These are phyloP conservation scores for Tylopilus sp. DNA, from an alignment of 768 basidiomycete species.

Conservation along the genomic window DNA sequence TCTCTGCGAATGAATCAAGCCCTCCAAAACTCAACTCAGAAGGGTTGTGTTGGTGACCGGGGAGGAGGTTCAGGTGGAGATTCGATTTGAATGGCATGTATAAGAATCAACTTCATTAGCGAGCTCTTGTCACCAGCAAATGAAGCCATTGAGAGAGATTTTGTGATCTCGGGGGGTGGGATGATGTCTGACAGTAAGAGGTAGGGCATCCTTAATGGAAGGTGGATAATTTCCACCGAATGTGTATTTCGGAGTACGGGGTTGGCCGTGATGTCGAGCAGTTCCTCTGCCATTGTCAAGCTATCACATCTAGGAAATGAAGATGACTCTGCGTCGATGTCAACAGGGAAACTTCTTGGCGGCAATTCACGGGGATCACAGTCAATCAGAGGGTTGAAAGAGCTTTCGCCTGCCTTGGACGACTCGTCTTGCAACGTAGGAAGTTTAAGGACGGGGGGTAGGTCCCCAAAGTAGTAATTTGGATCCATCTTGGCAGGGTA, in stretches of 20 bases:
- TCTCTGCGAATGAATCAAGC: conserved; percentile 72
- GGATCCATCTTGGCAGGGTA: conserved; percentile 67
- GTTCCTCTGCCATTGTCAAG: conserved; percentile 29
- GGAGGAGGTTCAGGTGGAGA: conserved; percentile 28
- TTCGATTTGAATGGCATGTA: conserved; percentile 41
- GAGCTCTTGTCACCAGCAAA: conserved; percentile 48
- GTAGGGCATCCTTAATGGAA: conserved; percentile 1
- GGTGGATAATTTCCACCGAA: conserved; percentile 54
- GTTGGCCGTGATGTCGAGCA: conserved; percentile 13
- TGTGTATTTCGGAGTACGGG: conserved; percentile 35
- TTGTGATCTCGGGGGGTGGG: conserved; percentile 54
- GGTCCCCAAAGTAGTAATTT: conserved; percentile 43
- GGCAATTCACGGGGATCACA: conserved; percentile 16
- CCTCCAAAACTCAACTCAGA: conserved; percentile 69
- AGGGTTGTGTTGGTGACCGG: conserved; percentile 32
- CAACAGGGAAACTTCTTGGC: conserved; percentile 18
- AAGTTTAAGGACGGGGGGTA: conserved; percentile 53
- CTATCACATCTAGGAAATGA: conserved; percentile 38
- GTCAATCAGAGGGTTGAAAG: conserved; percentile 17
- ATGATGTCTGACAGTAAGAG: conserved; percentile 72
- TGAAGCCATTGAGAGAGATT: conserved; percentile 46
- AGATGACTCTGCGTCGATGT: conserved; percentile 36
- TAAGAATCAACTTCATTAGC: conserved; percentile 53
- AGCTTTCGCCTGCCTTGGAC: conserved; percentile 20
- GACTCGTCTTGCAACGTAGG: conserved; percentile 35